phyloP scores from a whole-genome alignment of 495 filamentous ascomycete genomes.

The Talaromyces borbonicus region DNA sequence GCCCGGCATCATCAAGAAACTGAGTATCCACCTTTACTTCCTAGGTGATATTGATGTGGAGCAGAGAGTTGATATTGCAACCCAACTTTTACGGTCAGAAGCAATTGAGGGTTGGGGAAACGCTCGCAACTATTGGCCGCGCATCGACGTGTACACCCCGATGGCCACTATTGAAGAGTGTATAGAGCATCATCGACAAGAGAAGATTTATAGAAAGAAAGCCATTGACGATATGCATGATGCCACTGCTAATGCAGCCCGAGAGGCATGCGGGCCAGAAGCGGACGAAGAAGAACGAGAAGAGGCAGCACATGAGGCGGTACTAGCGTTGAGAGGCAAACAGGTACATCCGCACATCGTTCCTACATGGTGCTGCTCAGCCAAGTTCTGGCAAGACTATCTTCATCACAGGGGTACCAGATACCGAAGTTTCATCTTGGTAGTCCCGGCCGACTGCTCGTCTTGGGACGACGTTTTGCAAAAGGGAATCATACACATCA shows the following conservation, averaged over 20 bases:
- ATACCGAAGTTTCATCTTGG: slow-evolving; percentile 3
- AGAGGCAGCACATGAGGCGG: not conserved
- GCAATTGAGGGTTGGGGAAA: not conserved
- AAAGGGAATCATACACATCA: not conserved
- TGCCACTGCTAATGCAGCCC: not conserved
- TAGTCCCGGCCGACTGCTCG: not conserved
- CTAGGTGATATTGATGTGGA: not conserved
- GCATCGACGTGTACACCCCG: slow-evolving; percentile 1
- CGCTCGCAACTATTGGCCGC: slow-evolving; percentile 1
- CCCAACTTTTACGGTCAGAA: not conserved
- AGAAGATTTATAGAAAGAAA: not conserved
- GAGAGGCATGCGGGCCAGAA: not conserved
- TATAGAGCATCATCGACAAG: not conserved
- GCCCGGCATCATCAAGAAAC: not conserved
- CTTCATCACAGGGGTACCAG: not conserved
- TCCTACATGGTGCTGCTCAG: not conserved
- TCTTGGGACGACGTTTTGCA: slow-evolving; percentile 4
- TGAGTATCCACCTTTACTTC: slow-evolving; percentile 2
- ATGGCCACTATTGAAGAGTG: slow-evolving; percentile 2
- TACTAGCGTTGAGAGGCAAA: not conserved
- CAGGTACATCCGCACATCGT: not conserved
- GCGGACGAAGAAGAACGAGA: not conserved
- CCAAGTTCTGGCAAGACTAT: not conserved
- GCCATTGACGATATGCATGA: not conserved
- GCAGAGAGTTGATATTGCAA: not conserved